Percentiles rank a stretch among this genome's conserved stretches.
These are phyloP conservation scores for Lathyrus oleraceus DNA, from an alignment of 306 rosid species.

Conservation along the genomic window DNA sequence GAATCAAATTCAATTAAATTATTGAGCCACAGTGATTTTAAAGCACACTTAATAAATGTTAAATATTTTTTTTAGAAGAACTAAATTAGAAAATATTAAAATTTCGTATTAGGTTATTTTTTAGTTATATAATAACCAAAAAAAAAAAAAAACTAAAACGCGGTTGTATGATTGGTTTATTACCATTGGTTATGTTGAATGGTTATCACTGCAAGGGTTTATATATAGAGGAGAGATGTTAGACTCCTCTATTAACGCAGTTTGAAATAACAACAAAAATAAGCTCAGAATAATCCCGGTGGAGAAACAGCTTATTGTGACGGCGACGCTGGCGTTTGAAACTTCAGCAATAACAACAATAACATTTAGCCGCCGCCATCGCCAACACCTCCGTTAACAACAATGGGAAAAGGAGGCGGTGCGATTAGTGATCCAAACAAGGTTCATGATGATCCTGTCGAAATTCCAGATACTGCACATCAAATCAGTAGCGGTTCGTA, in stretches of 20 bases:
- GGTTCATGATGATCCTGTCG: not conserved
- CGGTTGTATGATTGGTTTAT: not conserved
- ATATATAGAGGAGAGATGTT: not conserved
- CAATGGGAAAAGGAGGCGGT: not conserved
- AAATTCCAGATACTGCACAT: conserved; percentile 62
- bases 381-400: not conserved
- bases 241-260: not conserved
- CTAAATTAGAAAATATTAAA: too few relatives aligned
- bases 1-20: too few relatives aligned
- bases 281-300: not conserved
- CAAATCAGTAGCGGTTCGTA: conserved; percentile 73
- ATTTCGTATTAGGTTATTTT: too few relatives aligned
- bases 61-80: too few relatives aligned
- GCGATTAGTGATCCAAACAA: not conserved
- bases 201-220: not conserved
- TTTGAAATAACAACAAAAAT: not conserved
- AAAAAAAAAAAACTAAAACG: not conserved
- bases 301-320: not conserved
- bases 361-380: not conserved
- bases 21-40: too few relatives aligned
- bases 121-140: not conserved
- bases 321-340: not conserved
- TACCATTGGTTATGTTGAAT: not conserved
- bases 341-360: not conserved
- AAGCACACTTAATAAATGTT: too few relatives aligned